A percentile compares a stretch with the other conserved stretches of the same genome.
These are phyloP conservation scores for Starmerella powellii DNA, from an alignment of 805 yeast genomes.

Conservation along the genomic window DNA sequence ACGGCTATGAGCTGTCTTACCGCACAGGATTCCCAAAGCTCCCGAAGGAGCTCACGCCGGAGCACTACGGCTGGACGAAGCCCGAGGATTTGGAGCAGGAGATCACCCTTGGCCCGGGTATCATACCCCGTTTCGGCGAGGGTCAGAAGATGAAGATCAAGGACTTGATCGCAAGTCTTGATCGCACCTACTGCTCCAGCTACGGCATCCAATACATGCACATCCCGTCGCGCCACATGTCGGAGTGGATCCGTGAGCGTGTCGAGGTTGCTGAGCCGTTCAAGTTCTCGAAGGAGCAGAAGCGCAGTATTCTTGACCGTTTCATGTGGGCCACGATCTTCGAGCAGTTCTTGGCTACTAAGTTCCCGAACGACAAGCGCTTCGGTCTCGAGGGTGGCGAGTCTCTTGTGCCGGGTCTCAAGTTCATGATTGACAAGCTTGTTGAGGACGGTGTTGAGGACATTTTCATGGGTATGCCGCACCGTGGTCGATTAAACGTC, in stretches of 20 bases:
- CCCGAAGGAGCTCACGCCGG: slow-evolving; percentile 83
- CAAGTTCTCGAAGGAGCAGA: slow-evolving; percentile 74
- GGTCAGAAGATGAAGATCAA: slow-evolving; percentile 53
- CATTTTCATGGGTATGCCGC: slow-evolving; percentile 98
- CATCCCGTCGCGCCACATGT: slow-evolving; percentile 85
- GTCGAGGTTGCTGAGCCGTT: slow-evolving; percentile 84
- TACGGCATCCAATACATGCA: slow-evolving; percentile 95
- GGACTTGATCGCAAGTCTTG: slow-evolving; percentile 69
- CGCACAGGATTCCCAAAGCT: slow-evolving; percentile 24
- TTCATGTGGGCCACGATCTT: slow-evolving; percentile 92
- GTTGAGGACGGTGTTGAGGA: slow-evolving; percentile 84
- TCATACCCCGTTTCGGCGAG: slow-evolving; percentile 77
- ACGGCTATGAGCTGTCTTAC: slow-evolving; percentile 46
- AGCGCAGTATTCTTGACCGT: slow-evolving; percentile 92
- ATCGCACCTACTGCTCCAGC: slow-evolving; percentile 70
- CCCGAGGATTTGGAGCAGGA: slow-evolving; percentile 62
- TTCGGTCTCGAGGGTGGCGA: slow-evolving; percentile 99
- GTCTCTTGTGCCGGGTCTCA: slow-evolving; percentile 91
- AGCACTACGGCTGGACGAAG: slow-evolving; percentile 82
- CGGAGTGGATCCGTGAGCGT: slow-evolving; percentile 98
- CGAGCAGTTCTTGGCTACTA: slow-evolving; percentile 83
- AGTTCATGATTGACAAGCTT: slow-evolving; percentile 84
- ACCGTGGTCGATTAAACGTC: slow-evolving; percentile 97
- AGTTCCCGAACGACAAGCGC: slow-evolving; percentile 97
- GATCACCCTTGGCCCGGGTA: slow-evolving; percentile 94